Percentiles rank a stretch among this genome's conserved stretches.
phyloP scores from a whole-genome alignment of 192 early-diverging fungal genomes.

The Anaeromyces robustus region DNA sequence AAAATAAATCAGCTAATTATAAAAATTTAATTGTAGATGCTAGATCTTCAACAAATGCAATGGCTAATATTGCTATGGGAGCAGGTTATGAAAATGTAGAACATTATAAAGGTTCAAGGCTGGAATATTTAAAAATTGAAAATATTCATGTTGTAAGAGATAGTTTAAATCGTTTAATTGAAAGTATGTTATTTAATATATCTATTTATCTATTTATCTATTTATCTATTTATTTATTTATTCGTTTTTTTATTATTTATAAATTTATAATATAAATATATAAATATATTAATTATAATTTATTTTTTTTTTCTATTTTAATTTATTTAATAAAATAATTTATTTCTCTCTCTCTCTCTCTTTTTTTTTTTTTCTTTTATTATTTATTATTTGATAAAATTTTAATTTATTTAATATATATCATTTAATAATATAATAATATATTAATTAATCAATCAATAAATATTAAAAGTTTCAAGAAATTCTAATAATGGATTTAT shows the following conservation, averaged over 20 bases:
- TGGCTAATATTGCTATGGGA: conserved; percentile 79
- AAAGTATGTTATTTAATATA: too few relatives aligned
- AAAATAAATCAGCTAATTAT: not conserved
- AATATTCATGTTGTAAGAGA: conserved; percentile 98
- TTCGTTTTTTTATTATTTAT: too few relatives aligned
- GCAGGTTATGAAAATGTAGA: conserved; percentile 91
- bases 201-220: too few relatives aligned
- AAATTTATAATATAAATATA: too few relatives aligned
- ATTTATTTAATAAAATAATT: too few relatives aligned
- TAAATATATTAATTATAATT: too few relatives aligned
- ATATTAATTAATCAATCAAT: not conserved
- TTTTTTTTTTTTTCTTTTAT: too few relatives aligned
- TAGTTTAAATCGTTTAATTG: conserved; percentile 62
- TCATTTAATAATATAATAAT: conserved; percentile 1
- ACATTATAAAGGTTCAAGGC: conserved; percentile 75
- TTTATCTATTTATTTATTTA: too few relatives aligned
- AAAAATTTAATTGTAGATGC: conserved; percentile 86
- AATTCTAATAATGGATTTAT: conserved; percentile 4
- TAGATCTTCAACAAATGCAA: conserved; percentile 82
- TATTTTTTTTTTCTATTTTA: too few relatives aligned
- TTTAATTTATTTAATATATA: too few relatives aligned
- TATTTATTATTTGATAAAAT: too few relatives aligned
- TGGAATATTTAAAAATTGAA: conserved; percentile 80
- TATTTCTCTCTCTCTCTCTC: too few relatives aligned
- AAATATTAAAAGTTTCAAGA: conserved; percentile 9